A percentile compares a stretch with the other conserved stretches of the same genome.
Conservation (phyloP, 495 filamentous ascomycete species). For the Aspergillus cavernicola region DNA sequence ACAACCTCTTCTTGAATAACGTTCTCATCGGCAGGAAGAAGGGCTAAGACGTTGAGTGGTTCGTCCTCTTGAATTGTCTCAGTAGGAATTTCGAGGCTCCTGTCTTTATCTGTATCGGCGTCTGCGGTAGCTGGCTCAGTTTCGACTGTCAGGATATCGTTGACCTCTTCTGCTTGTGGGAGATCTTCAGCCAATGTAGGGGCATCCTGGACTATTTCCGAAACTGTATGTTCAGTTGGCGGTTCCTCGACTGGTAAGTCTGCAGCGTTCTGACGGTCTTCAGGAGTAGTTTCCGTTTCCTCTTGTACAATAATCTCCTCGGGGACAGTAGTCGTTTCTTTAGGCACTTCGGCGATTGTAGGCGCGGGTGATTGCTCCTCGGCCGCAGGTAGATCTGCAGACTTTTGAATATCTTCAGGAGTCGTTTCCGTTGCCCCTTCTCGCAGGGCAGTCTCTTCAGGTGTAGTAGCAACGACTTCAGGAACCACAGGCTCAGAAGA, state of each 20-base stretch:
- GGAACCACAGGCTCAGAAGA: background rate
- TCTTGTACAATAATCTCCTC: background rate
- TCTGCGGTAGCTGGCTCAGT: background rate
- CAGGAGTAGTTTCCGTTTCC: background rate
- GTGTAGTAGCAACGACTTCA: background rate
- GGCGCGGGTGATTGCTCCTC: background rate
- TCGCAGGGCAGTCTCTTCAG: background rate
- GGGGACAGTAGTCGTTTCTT: background rate
- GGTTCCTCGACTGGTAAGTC: background rate
- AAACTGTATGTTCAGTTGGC: background rate
- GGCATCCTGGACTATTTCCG: background rate
- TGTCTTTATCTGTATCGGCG: background rate
- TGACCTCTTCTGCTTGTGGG: background rate
- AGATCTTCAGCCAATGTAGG: background rate
- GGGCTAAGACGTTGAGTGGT: background rate
- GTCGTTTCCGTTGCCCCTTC: background rate
- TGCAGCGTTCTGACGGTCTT: too few relatives aligned
- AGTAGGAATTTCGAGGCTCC: background rate
- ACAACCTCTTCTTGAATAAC: background rate
- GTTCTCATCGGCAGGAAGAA: background rate
- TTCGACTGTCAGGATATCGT: background rate
- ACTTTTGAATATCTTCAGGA: background rate
- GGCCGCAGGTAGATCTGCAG: background rate
- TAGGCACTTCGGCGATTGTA: background rate
- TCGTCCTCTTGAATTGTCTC: slow-evolving; percentile 1